Conservation (phyloP, 2,329 filamentous ascomycete genomes). For the Botrytis fabae region DNA sequence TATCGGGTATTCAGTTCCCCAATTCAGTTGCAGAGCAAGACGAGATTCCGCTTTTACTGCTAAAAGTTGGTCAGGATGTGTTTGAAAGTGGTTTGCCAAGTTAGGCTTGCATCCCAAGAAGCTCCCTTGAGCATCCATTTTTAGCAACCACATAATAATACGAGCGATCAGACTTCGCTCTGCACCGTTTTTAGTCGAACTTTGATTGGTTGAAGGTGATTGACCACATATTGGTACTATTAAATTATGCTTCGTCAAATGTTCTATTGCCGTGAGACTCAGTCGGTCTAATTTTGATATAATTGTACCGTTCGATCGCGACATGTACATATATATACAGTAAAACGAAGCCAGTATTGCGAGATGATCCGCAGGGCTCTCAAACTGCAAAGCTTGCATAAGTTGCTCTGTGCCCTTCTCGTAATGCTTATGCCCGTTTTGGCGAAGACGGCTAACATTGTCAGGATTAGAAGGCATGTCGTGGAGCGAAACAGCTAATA, state of each 20-base stretch:
- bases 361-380: conserved; percentile 9
- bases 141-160: conserved; percentile 25
- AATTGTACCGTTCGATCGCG: not conserved
- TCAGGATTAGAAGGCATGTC: not conserved
- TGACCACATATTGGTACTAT: not conserved
- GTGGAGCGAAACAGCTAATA: conserved; percentile 21
- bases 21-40: conserved; percentile 26
- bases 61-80: conserved; percentile 13
- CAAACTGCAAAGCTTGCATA: conserved; percentile 17
- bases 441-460: not conserved
- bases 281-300: conserved; percentile 23
- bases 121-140: conserved; percentile 27
- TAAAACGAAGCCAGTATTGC: conserved; percentile 23
- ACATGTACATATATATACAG: conserved; percentile 25
- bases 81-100: conserved; percentile 24
- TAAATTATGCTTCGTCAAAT: conserved; percentile 14
- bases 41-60: conserved; percentile 22
- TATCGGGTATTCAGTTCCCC: conserved; percentile 26
- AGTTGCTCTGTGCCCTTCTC: conserved; percentile 24
- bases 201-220: not conserved
- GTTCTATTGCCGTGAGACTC: conserved; percentile 17
- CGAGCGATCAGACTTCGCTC: conserved; percentile 25
- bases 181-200: not conserved
- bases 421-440: conserved; percentile 23
- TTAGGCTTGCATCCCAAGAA: conserved; percentile 26